Base-by-base conservation (phyloP, 345 rosid genomes). In the Moringa oleifera region DNA sequence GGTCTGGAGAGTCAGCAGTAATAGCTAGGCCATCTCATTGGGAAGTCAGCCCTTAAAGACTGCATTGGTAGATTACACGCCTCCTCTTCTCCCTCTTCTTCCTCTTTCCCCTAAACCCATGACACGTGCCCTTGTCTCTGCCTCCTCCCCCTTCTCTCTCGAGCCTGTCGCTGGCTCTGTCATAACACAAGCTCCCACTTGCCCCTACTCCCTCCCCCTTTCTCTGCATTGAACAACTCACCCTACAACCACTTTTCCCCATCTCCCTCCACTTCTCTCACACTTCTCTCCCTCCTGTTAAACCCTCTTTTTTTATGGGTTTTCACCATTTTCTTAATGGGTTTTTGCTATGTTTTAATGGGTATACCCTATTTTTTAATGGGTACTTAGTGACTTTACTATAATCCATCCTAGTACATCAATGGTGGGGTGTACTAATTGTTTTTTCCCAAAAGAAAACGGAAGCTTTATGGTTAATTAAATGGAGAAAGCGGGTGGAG, bases 101-200 rank as follows among this genome's bases (percentile, higher is more conserved):
- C 8, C 33, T 8, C 23, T 50, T 50, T 16, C 33, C 28, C 12
- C 50, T 57, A 16, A 52, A 55, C 70, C 77, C 61, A n/a, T 45
- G 80, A 78, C 85, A 75, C 85, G 77, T 78, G 83, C 80, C 73
- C 12, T 62, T n/a, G n/a, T n/a, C n/a, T n/a, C n/a, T 68, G 80
- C 70, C 58, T 63, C 68, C 53, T 8, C 8, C 33, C 17, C 25
- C n/a, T 25, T 36, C 74, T 51, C 68, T 64, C 75, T 67, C 75
- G 76, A 71, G 82, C 82, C 62, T 62, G 78, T 55, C 71, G 55
- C 73, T 20, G 20, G 7, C 20, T 25, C 72, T 63, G 69, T 15
- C 33, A 55, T 53, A 51, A 61, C 50, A 28, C 66, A 62, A 47
- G 0, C 3, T 18, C 18, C 25, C 66, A 0, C 31, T 13, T 0